Conservation (phyloP, 306 rosid genomes). For the Vigna radiata region DNA sequence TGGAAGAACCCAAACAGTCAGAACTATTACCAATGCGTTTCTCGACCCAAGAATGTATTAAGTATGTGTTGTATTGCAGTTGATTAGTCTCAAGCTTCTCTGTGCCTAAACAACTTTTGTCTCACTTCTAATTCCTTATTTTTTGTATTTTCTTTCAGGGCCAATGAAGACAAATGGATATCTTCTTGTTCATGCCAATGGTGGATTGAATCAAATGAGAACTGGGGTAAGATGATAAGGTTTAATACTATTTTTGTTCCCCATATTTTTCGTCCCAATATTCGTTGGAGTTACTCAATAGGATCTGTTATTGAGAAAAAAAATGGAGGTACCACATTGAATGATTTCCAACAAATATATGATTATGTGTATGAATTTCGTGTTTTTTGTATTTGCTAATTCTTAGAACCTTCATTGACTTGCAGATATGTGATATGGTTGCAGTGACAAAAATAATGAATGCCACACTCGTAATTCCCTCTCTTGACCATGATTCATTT, state of each 20-base stretch:
- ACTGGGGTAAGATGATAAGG: slow-evolving; percentile 76
- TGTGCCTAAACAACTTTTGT: not conserved
- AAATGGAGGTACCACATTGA: too few species aligned
- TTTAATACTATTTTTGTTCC: too few species aligned
- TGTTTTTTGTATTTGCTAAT: slow-evolving; percentile 45
- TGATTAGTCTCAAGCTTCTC: not conserved
- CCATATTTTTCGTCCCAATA: too few species aligned
- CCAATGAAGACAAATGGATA: slow-evolving; percentile 75
- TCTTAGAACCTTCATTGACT: slow-evolving; percentile 11
- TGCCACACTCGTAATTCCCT: slow-evolving; percentile 95
- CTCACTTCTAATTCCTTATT: slow-evolving; percentile 17
- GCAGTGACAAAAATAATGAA: slow-evolving; percentile 96
- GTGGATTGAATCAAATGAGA: slow-evolving; percentile 99
- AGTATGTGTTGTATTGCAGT: slow-evolving; percentile 68
- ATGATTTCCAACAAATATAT: not conserved
- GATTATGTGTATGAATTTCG: not conserved
- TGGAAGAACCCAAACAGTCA: slow-evolving; percentile 89
- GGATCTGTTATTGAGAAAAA: too few species aligned
- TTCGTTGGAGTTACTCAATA: too few species aligned
- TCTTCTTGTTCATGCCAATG: slow-evolving; percentile 93
- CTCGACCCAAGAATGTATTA: slow-evolving; percentile 62
- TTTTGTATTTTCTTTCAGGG: slow-evolving; percentile 47
- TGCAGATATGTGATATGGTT: slow-evolving; percentile 99
- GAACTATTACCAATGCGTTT: slow-evolving; percentile 66
- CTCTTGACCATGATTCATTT: slow-evolving; percentile 90